Conservation (phyloP, 352 stramenopile species). For the Thraustochytrium sp. region DNA sequence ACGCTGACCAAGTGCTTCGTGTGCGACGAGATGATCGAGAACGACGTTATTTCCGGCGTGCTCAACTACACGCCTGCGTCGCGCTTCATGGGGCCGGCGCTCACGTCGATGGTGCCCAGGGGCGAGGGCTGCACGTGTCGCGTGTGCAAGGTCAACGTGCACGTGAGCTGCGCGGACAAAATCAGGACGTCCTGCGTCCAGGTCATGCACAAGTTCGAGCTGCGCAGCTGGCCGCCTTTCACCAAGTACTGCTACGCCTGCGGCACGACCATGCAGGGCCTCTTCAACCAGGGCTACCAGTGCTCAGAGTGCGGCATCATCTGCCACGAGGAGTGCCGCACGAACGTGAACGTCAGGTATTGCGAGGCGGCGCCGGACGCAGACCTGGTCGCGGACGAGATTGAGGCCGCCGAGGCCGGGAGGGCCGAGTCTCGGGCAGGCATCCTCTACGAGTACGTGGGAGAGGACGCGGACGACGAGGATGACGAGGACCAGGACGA, state of each 20-base stretch:
- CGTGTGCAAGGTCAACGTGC: conserved; percentile 21
- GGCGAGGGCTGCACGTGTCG: conserved; percentile 24
- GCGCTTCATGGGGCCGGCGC: no score
- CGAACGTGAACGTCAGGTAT: conserved; percentile 29
- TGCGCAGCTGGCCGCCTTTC: conserved; percentile 1
- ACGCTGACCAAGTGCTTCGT: conserved; percentile 39
- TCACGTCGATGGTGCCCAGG: conserved; percentile 8
- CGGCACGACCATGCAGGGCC: conserved; percentile 7
- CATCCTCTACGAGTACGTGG: neutral
- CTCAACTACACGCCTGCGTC: neutral
- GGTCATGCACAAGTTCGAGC: conserved; percentile 29
- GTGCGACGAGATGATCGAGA: conserved; percentile 37
- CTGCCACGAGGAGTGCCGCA: conserved; percentile 12
- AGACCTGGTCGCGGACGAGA: neutral
- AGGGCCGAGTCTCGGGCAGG: neutral
- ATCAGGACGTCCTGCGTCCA: neutral
- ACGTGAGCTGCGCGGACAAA: neutral
- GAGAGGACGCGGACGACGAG: neutral
- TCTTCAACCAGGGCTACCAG: conserved; percentile 36
- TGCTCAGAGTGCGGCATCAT: conserved; percentile 11
- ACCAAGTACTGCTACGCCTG: conserved; percentile 39
- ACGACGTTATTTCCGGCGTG: conserved; percentile 13
- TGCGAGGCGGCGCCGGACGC: conserved; percentile 24
- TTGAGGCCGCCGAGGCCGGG: neutral
- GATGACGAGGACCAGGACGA: neutral